A percentile compares a stretch with the other conserved stretches of the same genome.
Conservation (phyloP, 2,329 filamentous ascomycete genomes). For the Fusarium sp. region DNA sequence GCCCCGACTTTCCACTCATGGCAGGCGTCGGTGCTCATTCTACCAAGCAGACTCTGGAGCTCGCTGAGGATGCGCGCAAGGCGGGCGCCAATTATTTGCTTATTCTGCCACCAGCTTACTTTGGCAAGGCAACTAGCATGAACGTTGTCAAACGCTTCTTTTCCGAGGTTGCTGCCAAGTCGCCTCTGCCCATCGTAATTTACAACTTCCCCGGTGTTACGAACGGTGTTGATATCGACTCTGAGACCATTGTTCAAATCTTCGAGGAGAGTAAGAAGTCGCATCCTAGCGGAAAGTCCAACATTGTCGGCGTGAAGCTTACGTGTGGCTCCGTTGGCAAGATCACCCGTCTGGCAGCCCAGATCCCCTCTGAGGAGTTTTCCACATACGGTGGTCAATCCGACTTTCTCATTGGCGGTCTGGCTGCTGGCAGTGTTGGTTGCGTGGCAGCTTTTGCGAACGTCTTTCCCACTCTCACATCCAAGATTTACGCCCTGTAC, state of each 20-base stretch:
- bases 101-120: constrained; percentile 73
- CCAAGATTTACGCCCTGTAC: constrained; percentile 72
- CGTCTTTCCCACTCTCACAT: constrained; percentile 68
- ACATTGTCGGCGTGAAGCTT: constrained; percentile 77
- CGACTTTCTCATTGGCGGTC: constrained; percentile 74
- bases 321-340: constrained; percentile 81
- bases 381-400: constrained; percentile 78
- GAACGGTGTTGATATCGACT: constrained; percentile 76
- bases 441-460: constrained; percentile 74
- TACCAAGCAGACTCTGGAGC: constrained; percentile 72
- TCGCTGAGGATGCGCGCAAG: constrained; percentile 67
- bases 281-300: constrained; percentile 52
- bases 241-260: constrained; percentile 63
- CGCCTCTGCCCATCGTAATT: constrained; percentile 69
- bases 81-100: constrained; percentile 73
- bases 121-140: constrained; percentile 70
- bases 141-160: constrained; percentile 71
- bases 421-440: constrained; percentile 69
- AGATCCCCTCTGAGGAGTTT: constrained; percentile 67
- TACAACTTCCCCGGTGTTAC: constrained; percentile 79
- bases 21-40: constrained; percentile 75
- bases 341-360: constrained; percentile 69
- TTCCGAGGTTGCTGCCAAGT: constrained; percentile 64
- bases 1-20: constrained; percentile 89
- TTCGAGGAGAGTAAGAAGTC: constrained; percentile 42